Evolutionary conservation across 2,329 filamentous ascomycete genomes (phyloP).

Genomic region (Coleophoma crateriformis): DNA sequence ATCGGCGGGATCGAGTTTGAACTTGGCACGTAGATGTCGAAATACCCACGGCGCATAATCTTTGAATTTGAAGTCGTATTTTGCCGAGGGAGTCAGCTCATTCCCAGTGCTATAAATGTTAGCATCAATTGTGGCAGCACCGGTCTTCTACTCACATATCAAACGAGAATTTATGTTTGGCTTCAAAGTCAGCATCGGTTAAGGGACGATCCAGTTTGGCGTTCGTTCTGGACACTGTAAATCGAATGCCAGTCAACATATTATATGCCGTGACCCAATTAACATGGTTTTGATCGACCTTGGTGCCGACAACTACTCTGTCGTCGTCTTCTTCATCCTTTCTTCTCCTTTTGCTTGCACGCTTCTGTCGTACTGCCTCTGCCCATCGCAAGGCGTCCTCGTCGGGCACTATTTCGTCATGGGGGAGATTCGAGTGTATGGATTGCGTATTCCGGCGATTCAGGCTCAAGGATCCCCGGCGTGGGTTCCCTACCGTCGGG

Average conservation of each 20-base stretch:
- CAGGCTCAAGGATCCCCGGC: constrained; percentile 79
- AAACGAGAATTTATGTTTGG: constrained; percentile 97
- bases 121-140: constrained; percentile 21
- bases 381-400: constrained; percentile 91
- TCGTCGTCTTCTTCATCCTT: constrained; percentile 90
- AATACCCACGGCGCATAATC: constrained; percentile 99
- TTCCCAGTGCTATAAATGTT: constrained; percentile 70
- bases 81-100: constrained; percentile 93
- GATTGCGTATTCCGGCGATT: constrained; percentile 78
- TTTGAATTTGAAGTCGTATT: constrained; percentile 99
- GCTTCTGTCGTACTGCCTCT: constrained; percentile 85
- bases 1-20: constrained; percentile 90
- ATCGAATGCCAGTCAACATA: constrained; percentile 98
- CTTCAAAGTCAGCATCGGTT: constrained; percentile 86
- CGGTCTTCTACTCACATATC: constrained; percentile 68
- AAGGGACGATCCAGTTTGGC: constrained; percentile 91
- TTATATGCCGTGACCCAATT: constrained; percentile 99
- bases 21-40: constrained; percentile 79
- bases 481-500: constrained; percentile 46
- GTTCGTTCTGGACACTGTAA: constrained; percentile 92
- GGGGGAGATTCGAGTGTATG: constrained; percentile 74
- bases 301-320: constrained; percentile 89
- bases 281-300: constrained; percentile 93
- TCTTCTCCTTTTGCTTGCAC: constrained; percentile 78
- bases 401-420: constrained; percentile 80